These are phyloP conservation scores for Eutrema salsugineum DNA, from an alignment of 441 rosid species.

Conservation along the genomic window DNA sequence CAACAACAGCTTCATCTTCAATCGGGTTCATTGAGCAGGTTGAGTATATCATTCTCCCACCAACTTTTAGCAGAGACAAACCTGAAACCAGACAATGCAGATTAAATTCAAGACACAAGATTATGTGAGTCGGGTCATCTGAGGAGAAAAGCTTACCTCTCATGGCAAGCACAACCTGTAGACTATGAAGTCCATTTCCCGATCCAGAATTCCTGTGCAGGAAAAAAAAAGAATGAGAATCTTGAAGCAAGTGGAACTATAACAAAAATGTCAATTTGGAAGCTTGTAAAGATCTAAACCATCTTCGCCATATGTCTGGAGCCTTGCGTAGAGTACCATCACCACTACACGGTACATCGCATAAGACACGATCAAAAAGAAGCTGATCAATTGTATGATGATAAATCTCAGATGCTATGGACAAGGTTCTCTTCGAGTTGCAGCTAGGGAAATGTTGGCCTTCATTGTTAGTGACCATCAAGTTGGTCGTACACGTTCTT, in stretches of 20 bases:
- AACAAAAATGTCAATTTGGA: background rate
- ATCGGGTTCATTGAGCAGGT: slow-evolving; percentile 98
- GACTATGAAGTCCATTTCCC: slow-evolving; percentile 87
- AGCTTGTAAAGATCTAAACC: slow-evolving; percentile 39
- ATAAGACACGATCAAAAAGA: slow-evolving; percentile 85
- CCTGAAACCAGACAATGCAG: slow-evolving; percentile 43
- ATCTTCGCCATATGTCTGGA: slow-evolving; percentile 97
- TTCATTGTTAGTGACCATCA: slow-evolving; percentile 93
- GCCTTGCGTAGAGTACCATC: slow-evolving; percentile 98
- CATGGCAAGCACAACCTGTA: slow-evolving; percentile 88
- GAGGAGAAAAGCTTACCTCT: slow-evolving; percentile 47
- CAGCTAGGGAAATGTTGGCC: slow-evolving; percentile 96
- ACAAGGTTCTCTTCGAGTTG: slow-evolving; percentile 37
- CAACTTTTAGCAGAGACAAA: slow-evolving; percentile 75
- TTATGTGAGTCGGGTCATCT: background rate
- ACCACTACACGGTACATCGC: slow-evolving; percentile 99
- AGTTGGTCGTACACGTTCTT: slow-evolving; percentile 95
- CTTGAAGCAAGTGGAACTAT: background rate
- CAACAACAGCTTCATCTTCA: slow-evolving; percentile 97
- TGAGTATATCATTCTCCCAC: slow-evolving; percentile 99
- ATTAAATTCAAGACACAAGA: background rate
- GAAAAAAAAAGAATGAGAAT: slow-evolving; percentile 17
- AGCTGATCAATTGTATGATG: slow-evolving; percentile 47
- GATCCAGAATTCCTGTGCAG: slow-evolving; percentile 73
- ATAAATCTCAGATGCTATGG: slow-evolving; percentile 35